Conservation (phyloP, 495 filamentous ascomycete genomes). For the Pyrenopolyporus hunteri region DNA sequence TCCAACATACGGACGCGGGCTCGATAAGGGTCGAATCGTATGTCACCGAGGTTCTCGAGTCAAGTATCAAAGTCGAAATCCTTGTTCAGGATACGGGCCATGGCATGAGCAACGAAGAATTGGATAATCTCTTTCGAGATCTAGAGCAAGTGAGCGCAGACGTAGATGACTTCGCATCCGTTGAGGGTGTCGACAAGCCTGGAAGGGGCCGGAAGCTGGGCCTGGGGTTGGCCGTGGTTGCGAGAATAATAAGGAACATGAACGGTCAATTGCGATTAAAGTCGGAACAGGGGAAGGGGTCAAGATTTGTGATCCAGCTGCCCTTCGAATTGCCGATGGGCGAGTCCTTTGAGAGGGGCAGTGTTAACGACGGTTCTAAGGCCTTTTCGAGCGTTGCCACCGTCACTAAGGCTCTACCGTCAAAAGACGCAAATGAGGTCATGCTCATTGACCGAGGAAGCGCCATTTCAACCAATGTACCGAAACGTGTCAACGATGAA, state of each 20-base stretch:
- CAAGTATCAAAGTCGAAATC: constrained; percentile 69
- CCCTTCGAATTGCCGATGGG: constrained; percentile 67
- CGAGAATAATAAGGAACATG: constrained; percentile 86
- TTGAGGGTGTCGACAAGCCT: constrained; percentile 39
- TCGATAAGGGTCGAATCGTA: constrained; percentile 74
- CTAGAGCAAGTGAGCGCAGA: constrained; percentile 83
- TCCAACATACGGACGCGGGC: constrained; percentile 78
- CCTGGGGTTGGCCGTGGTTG: constrained; percentile 84
- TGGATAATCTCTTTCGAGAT: constrained; percentile 82
- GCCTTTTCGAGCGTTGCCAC: constrained; percentile 29
- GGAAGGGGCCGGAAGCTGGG: constrained; percentile 64
- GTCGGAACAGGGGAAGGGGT: constrained; percentile 85
- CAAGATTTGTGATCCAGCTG: constrained; percentile 76
- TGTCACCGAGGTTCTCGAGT: constrained; percentile 48
- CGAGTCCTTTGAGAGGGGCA: constrained; percentile 41
- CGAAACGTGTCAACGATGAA: constrained; percentile 19
- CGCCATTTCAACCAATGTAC: constrained; percentile 23
- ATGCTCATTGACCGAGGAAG: constrained; percentile 59
- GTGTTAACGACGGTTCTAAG: constrained; percentile 14
- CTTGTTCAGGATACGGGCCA: constrained; percentile 78
- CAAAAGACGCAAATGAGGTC: constrained; percentile 57
- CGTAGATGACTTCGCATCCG: constrained; percentile 47
- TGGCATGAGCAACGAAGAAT: constrained; percentile 74
- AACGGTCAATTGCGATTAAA: constrained; percentile 87
- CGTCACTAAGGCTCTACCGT: constrained; percentile 43